A percentile compares a stretch with the other conserved stretches of the same genome.
phyloP scores from a whole-genome alignment of 352 stramenopile species.

The Pythium coloratum region DNA sequence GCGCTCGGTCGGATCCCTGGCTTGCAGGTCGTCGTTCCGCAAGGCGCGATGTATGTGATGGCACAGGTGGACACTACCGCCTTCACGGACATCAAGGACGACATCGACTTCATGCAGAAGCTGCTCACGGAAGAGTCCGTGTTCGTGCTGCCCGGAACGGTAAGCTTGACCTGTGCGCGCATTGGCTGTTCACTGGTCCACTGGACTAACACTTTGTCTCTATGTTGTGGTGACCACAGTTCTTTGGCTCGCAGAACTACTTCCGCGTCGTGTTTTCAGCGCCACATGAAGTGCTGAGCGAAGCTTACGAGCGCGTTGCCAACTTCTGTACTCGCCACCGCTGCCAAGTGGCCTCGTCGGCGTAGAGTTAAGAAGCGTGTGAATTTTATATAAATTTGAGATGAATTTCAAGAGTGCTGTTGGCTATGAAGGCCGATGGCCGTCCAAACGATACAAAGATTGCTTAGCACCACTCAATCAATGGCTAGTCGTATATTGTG shows the following conservation, averaged over 20 bases:
- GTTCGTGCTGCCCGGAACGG: constrained; percentile 90
- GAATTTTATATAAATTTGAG: neutral
- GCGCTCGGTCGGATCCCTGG: constrained; percentile 76
- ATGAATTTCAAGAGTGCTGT: too few species aligned
- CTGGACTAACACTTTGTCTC: neutral
- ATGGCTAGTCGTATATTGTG: too few species aligned
- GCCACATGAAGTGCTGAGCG: constrained; percentile 56
- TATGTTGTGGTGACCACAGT: constrained; percentile 16
- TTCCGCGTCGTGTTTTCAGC: constrained; percentile 77
- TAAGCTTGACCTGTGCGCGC: constrained; percentile 28
- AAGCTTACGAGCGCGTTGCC: constrained; percentile 62
- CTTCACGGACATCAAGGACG: constrained; percentile 88
- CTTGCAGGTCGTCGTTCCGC: constrained; percentile 83
- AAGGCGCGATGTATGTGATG: constrained; percentile 97
- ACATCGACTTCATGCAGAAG: constrained; percentile 92
- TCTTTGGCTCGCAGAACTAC: constrained; percentile 70
- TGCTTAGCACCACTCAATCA: too few species aligned
- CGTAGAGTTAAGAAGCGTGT: neutral
- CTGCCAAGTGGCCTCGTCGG: neutral
- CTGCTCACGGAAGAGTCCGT: constrained; percentile 95
- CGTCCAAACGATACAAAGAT: too few species aligned
- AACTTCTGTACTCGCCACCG: constrained; percentile 57
- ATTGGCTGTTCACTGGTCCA: neutral
- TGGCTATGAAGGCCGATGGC: too few species aligned
- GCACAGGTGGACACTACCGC: constrained; percentile 48